Evolutionary conservation across 2,329 filamentous ascomycete species (phyloP), one percentile per base, ranked within the genome.

Genomic region (Magnaporthiopsis incrustans): DNA sequence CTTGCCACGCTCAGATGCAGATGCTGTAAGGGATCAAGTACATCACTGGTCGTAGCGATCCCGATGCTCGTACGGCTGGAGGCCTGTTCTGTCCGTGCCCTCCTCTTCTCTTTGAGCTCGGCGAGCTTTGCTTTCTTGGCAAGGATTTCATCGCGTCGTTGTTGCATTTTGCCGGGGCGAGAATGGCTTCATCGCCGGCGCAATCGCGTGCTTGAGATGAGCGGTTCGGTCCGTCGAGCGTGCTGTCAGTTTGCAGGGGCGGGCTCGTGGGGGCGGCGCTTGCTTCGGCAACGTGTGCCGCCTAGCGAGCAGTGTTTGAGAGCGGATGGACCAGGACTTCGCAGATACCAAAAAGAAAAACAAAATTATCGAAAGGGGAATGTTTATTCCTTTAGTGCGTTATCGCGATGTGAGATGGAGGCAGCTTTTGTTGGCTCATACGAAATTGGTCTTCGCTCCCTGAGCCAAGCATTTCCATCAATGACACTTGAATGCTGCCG

Each of bases 91-190:
- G 44, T 61, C 22, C 60, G 60, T 50, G 60, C 60, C 35, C 50
- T 61, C 60, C 60, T 61, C 60, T 61, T 61, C 67, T 87, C 89
- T 80, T 97, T 97, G 69, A 99, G 85, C 83, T 98, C 95, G 61
- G 91, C 93, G 71, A 99, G 91, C 82, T 95, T 97, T 67, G 93
- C 94, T 82, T 91, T 94, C 81, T 99, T 99, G 70, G 92, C 93
- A 71, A 95, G 82, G 70, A 99, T 97, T 81, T 99, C 95, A 81
- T 97, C 92, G 81, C 92, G 90, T 71, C 93, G 89, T 82, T 93
- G 89, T 79, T 89, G 86, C 82, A 89, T 89, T 69, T 72, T 78
- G 76, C 67, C 73, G 67, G 58, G 58, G 26, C 14, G 57, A 38
- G 32, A 60, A 27, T 35, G 10, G 33, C 53, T 38, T 63, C 61